Conservation (phyloP, 768 basidiomycete species). For the Leccinum incarnatum region DNA sequence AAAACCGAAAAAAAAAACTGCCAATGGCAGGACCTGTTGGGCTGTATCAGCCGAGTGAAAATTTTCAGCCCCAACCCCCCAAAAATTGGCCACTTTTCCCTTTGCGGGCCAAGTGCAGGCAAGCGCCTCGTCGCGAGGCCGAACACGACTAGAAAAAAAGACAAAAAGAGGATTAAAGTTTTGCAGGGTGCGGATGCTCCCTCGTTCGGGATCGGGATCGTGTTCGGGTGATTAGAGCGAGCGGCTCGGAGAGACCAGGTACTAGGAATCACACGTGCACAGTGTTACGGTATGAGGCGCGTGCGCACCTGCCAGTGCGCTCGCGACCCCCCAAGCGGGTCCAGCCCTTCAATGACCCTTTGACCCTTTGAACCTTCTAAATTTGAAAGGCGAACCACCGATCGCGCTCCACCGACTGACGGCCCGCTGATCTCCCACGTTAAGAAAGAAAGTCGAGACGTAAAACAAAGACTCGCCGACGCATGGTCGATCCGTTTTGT, state of each 20-base stretch:
- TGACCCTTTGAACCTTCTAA: conserved; percentile 14
- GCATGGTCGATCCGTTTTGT: conserved; percentile 12
- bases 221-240: conserved; percentile 14
- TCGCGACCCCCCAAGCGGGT: neutral
- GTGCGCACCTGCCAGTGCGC: neutral
- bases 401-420: neutral
- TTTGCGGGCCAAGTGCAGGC: conserved; percentile 7
- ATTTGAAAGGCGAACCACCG: conserved; percentile 15
- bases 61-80: conserved; percentile 1
- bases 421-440: conserved; percentile 2
- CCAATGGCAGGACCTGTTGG: neutral
- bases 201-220: conserved; percentile 1
- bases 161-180: neutral
- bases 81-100: conserved; percentile 12
- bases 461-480: conserved; percentile 18
- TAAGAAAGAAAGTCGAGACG: neutral
- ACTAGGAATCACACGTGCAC: neutral
- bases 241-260: neutral
- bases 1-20: neutral
- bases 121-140: conserved; percentile 1
- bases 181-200: neutral
- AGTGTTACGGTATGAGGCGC: neutral
- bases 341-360: neutral
- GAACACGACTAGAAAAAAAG: neutral
- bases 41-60: neutral